A percentile compares a stretch with the other conserved stretches of the same genome.
Conservation (phyloP, 106 monocot genomes). For the Dendrobium chrysotoxum region DNA sequence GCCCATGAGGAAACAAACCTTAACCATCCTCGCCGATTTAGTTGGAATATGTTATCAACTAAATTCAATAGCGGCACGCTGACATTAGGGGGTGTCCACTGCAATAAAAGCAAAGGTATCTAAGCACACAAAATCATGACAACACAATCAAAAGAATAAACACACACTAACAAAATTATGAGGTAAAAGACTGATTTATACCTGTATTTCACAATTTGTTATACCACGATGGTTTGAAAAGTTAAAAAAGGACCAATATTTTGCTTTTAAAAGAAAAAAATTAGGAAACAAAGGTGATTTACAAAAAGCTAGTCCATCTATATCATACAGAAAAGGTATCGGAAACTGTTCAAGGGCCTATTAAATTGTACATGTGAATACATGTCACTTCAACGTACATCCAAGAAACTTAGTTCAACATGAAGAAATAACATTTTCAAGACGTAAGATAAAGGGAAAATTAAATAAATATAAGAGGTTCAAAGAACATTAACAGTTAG, state of each 20-base stretch:
- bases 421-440: not conserved
- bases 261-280: not conserved
- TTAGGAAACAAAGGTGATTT: not conserved
- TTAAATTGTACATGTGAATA: not conserved
- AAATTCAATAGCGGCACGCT: slow-evolving; percentile 91
- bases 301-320: not conserved
- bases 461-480: not conserved
- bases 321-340: not conserved
- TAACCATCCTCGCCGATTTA: slow-evolving; percentile 92
- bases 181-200: not conserved
- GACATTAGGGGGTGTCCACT: slow-evolving; percentile 97
- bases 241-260: not conserved
- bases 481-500: not conserved
- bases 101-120: slow-evolving; percentile 14
- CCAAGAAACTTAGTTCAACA: not conserved
- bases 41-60: slow-evolving; percentile 95
- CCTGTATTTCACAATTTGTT: not conserved
- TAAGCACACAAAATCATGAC: not conserved
- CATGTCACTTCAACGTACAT: not conserved
- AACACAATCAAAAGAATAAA: not conserved
- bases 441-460: not conserved
- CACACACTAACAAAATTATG: not conserved
- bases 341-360: not conserved
- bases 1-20: slow-evolving; percentile 33
- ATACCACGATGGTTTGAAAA: not conserved